Conservation (phyloP, 2,329 filamentous ascomycete genomes). For the Calycina herbarum region DNA sequence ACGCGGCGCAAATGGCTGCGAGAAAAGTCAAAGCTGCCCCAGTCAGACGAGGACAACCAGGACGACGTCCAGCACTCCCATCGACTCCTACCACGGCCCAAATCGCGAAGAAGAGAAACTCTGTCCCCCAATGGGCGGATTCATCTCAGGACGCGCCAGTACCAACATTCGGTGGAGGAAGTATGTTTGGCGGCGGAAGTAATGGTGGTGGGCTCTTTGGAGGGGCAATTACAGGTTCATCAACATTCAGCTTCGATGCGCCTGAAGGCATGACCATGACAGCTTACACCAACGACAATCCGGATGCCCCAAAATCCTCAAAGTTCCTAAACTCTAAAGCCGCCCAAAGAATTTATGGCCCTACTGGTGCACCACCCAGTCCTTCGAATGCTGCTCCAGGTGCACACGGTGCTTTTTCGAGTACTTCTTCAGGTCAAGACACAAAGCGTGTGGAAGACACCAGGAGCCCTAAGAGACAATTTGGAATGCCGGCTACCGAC, state of each 20-base stretch:
- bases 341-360: too few species aligned
- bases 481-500: conserved; percentile 15
- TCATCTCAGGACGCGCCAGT: not conserved
- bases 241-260: conserved; percentile 34
- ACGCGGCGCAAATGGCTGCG: conserved; percentile 37
- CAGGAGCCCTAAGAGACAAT: conserved; percentile 27
- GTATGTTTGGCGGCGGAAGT: conserved; percentile 13
- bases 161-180: not conserved
- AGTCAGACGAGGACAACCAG: conserved; percentile 17
- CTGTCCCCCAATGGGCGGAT: too few species aligned
- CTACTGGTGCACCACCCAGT: too few species aligned
- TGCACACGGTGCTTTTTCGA: too few species aligned
- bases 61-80: conserved; percentile 6
- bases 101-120: not conserved
- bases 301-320: not conserved
- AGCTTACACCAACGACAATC: not conserved
- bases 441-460: conserved; percentile 20
- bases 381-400: not conserved
- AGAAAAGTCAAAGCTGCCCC: conserved; percentile 34
- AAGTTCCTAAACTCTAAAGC: too few species aligned
- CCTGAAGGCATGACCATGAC: conserved; percentile 12
- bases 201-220: conserved; percentile 33
- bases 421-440: conserved; percentile 14
- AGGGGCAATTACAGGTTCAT: conserved; percentile 29
- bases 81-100: not conserved